Conservation (phyloP, 164 flowering plant genomes). For the Nymphaea thermarum region DNA sequence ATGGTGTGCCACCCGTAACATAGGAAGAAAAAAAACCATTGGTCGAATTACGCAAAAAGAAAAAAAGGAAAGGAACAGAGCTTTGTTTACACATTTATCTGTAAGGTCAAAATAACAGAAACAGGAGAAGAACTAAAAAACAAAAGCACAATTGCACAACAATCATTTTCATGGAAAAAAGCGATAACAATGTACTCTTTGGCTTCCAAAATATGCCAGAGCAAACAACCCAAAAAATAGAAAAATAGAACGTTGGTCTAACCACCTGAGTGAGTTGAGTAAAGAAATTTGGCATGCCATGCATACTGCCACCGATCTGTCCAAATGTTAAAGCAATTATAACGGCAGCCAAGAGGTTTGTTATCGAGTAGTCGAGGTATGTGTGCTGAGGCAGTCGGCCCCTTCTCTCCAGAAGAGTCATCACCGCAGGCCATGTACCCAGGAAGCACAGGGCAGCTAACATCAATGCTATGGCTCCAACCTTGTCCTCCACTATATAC, state of each 20-base stretch:
- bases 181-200: neutral
- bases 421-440: slow-evolving; percentile 87
- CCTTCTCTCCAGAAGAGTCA: slow-evolving; percentile 64
- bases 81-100: too few relatives aligned
- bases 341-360: slow-evolving; percentile 75
- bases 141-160: neutral
- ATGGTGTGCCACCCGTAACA: too few relatives aligned
- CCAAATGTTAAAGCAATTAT: slow-evolving; percentile 77
- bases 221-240: neutral
- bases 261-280: slow-evolving; percentile 61
- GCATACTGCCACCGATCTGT: slow-evolving; percentile 43
- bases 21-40: neutral
- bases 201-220: neutral
- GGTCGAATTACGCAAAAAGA: neutral
- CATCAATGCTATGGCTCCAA: slow-evolving; percentile 78
- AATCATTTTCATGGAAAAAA: neutral
- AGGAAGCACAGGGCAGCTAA: slow-evolving; percentile 48
- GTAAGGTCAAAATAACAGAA: neutral
- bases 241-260: neutral
- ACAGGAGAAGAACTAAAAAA: neutral
- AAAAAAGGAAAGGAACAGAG: neutral
- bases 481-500: slow-evolving; percentile 74
- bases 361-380: slow-evolving; percentile 71
- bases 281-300: slow-evolving; percentile 49
- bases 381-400: slow-evolving; percentile 93